A percentile compares a stretch with the other conserved stretches of the same genome.
Conservation (phyloP, 2,329 filamentous ascomycete species). For the Aureobasidium sp. region DNA sequence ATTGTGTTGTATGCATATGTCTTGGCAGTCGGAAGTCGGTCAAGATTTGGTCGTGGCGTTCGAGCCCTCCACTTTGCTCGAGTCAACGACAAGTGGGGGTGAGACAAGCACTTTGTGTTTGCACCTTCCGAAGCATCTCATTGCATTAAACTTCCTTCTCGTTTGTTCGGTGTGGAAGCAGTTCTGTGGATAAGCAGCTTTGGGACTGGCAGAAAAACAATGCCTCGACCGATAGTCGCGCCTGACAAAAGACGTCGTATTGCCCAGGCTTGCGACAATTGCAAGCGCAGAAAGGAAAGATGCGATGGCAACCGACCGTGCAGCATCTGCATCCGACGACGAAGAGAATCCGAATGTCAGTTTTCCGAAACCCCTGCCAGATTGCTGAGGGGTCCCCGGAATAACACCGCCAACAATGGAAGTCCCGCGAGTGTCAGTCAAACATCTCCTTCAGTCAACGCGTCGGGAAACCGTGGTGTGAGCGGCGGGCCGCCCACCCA, state of each 20-base stretch:
- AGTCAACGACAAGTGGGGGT: constrained; percentile 5
- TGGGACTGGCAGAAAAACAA: not conserved
- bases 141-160: not conserved
- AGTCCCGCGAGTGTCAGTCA: not conserved
- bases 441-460: not conserved
- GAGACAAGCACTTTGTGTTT: not conserved
- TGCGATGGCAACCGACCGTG: constrained; percentile 47
- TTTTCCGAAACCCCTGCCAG: constrained; percentile 26
- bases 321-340: constrained; percentile 40
- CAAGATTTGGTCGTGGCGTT: not conserved
- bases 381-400: constrained; percentile 5
- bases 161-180: not conserved
- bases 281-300: constrained; percentile 45
- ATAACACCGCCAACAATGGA: not conserved
- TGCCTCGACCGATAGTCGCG: constrained; percentile 15
- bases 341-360: constrained; percentile 35
- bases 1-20: not conserved
- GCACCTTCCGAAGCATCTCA: not conserved
- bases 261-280: constrained; percentile 38
- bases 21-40: not conserved
- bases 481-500: not conserved
- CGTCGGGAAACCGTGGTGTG: not conserved
- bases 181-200: not conserved
- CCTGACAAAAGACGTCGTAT: constrained; percentile 19
- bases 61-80: not conserved